Conservation (phyloP, 148 eudicot genomes). For the Bassia scoparia region DNA sequence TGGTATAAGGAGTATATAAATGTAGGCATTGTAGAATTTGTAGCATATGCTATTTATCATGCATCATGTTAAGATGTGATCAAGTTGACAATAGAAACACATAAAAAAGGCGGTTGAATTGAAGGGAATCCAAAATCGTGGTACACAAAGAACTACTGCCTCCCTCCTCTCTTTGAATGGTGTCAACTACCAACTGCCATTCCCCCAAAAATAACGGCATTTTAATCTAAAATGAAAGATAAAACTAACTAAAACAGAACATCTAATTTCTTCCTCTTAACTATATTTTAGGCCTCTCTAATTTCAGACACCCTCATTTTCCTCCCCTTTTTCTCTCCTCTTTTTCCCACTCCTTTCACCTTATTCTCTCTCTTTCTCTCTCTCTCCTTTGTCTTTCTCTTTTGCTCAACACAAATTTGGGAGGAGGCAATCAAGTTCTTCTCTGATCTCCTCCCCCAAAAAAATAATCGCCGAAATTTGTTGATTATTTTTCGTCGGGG, state of each 20-base stretch:
- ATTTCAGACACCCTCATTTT: neutral
- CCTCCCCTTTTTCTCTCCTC: slow-evolving; percentile 20
- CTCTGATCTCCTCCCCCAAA: neutral
- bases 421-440: neutral
- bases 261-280: neutral
- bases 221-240: too few relatives aligned
- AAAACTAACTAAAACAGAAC: neutral
- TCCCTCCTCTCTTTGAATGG: neutral
- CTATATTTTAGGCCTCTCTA: neutral
- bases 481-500: too few relatives aligned
- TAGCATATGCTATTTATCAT: neutral
- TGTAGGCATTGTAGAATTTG: too few relatives aligned
- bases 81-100: neutral
- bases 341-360: slow-evolving; percentile 2
- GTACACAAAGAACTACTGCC: slow-evolving; percentile 9
- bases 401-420: neutral
- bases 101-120: too few relatives aligned
- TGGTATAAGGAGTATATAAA: too few relatives aligned
- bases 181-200: slow-evolving; percentile 25
- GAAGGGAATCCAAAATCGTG: slow-evolving; percentile 20
- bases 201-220: slow-evolving; percentile 23
- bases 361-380: slow-evolving; percentile 14
- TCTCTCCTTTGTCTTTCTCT: slow-evolving; percentile 11
- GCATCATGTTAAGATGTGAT: neutral
- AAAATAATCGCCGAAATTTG: too few relatives aligned